Conservation (phyloP, 2,329 filamentous ascomycete genomes). For the Colletotrichum gloeosporioides region DNA sequence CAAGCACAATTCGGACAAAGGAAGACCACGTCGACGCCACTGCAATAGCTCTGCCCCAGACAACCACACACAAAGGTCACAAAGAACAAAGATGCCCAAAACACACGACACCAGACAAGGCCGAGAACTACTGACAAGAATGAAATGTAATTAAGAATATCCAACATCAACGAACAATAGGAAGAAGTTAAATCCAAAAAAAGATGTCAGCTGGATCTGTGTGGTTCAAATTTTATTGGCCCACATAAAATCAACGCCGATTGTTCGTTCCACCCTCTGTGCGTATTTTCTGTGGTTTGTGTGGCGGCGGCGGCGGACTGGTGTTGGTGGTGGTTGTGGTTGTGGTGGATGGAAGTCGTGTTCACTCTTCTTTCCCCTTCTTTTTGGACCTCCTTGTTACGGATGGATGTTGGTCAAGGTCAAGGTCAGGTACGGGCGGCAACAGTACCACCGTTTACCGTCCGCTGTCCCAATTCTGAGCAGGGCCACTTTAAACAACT, state of each 20-base stretch:
- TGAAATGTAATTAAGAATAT: not conserved
- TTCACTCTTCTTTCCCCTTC: too few species aligned
- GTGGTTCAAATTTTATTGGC: constrained; percentile 15
- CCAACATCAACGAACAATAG: not conserved
- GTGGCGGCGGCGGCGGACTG: not conserved
- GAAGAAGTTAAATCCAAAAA: not conserved
- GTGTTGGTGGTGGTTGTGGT: not conserved
- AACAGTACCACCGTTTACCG: not conserved
- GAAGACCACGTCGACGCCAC: not conserved
- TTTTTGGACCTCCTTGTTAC: not conserved
- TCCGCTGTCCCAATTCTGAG: not conserved
- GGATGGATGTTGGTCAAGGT: not conserved
- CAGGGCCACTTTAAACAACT: too few species aligned
- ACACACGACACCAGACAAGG: too few species aligned
- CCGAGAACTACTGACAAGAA: not conserved
- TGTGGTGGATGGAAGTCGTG: not conserved
- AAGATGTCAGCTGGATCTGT: not conserved
- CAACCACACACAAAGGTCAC: not conserved
- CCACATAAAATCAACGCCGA: not conserved
- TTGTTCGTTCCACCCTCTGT: not conserved
- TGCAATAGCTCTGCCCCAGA: too few species aligned
- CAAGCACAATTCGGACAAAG: not conserved
- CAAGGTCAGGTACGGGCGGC: not conserved
- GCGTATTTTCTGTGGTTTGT: not conserved
- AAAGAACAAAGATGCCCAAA: too few species aligned